Percentiles rank a stretch among this genome's conserved stretches.
phyloP scores from a whole-genome alignment of 768 basidiomycete species.

The Trametes cinnabarina region DNA sequence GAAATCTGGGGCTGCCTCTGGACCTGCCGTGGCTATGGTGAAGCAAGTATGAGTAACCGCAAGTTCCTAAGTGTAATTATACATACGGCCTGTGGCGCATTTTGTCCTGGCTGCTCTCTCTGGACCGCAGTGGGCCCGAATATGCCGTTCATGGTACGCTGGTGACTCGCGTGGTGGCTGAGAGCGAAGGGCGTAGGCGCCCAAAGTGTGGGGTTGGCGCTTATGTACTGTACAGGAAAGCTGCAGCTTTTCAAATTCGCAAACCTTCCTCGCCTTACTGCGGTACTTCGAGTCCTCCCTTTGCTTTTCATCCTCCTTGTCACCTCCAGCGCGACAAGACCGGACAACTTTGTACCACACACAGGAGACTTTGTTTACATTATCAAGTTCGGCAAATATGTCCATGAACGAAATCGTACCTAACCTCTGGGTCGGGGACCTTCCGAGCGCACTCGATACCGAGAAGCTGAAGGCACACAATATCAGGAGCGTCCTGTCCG shows the following conservation, averaged over 20 bases:
- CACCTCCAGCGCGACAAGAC: no score
- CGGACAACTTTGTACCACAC: no score
- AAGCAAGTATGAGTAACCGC: no score
- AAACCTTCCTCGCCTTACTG: not conserved
- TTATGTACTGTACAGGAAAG: not conserved
- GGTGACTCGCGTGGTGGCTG: not conserved
- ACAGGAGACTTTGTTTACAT: no score
- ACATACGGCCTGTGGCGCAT: no score
- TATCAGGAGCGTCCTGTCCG: constrained; percentile 74
- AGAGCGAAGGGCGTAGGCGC: not conserved
- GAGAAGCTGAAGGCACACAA: constrained; percentile 60
- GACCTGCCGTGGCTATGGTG: not conserved
- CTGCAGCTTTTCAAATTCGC: not conserved
- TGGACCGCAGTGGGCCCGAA: no score
- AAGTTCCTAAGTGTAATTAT: no score
- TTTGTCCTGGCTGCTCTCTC: no score
- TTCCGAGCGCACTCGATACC: constrained; percentile 65
- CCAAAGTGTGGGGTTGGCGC: not conserved
- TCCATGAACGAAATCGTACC: constrained; percentile 77
- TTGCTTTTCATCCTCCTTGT: no score
- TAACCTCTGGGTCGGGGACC: constrained; percentile 82
- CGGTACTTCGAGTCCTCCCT: not conserved
- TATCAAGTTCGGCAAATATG: not conserved
- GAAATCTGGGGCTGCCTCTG: not conserved
- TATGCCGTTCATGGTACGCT: not conserved